These are phyloP conservation scores for Tothia fuscella DNA, from an alignment of 2,329 filamentous ascomycete species.

Conservation along the genomic window DNA sequence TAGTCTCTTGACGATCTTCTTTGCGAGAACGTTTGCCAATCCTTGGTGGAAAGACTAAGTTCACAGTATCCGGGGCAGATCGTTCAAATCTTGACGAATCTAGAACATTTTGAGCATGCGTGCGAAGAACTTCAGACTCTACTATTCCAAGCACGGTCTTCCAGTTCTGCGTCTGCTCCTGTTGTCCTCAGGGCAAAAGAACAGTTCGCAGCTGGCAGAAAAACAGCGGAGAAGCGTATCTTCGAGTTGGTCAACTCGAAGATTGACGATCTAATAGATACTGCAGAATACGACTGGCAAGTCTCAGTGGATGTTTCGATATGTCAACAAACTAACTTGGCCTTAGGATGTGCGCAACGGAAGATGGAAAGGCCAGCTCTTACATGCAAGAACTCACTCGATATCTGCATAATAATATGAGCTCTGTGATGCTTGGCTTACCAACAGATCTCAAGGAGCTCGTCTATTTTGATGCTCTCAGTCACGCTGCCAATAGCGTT, in stretches of 20 bases:
- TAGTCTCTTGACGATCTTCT: conserved; percentile 91
- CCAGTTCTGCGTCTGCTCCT: conserved; percentile 66
- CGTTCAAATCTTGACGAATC: conserved; percentile 93
- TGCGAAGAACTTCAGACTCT: conserved; percentile 82
- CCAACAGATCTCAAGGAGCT: conserved; percentile 93
- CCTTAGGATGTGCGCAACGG: conserved; percentile 23
- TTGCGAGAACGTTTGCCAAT: conserved; percentile 81
- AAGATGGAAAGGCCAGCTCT: conserved; percentile 28
- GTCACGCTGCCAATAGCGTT: conserved; percentile 78
- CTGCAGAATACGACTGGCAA: conserved; percentile 91
- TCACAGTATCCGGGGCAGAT: conserved; percentile 96
- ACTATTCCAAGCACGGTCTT: conserved; percentile 72
- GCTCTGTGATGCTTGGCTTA: conserved; percentile 80
- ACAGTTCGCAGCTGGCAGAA: conserved; percentile 80
- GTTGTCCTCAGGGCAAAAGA: conserved; percentile 73
- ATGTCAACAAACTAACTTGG: conserved; percentile 14
- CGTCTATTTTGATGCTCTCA: conserved; percentile 93
- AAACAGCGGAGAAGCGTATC: conserved; percentile 91
- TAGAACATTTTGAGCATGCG: conserved; percentile 92
- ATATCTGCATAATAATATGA: conserved; percentile 95
- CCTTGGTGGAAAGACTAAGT: conserved; percentile 73
- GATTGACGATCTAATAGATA: conserved; percentile 94
- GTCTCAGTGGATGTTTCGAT: conserved; percentile 12
- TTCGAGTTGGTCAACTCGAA: conserved; percentile 98
- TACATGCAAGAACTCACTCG: conserved; percentile 94